Base-by-base conservation (phyloP, 2,329 filamentous ascomycete species). In the Cercospora sp. region DNA sequence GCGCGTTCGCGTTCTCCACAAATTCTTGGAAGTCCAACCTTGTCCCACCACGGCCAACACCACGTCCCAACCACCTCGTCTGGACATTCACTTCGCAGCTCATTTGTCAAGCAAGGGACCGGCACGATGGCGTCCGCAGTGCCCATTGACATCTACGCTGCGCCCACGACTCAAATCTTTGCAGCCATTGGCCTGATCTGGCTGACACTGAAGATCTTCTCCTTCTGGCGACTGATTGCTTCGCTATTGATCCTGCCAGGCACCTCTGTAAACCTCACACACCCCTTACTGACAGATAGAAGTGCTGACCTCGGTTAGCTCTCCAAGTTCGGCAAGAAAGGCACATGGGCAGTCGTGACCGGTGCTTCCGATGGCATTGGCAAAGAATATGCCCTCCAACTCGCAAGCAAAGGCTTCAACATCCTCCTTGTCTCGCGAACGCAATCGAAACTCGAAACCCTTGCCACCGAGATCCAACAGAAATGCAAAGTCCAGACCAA, bases 311-410 rank as follows among this genome's bases (percentile, higher is more conserved):
- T 53, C 61, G 18, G 31, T 3, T 28, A 96, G 94, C 89, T 99
- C 67, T 90, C 90, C 75, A 93, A 91, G 73, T 98, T 96, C 82
- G 95, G 94, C 73, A 91, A 91, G 74, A 92, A 93, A 76, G 94
- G 94, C 70, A 94, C 91, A 67, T 99, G 94, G 94, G 95, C 92
- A 33, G 88, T 99, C 65, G 87, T 99, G 48, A 99, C 95, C 28
- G 95, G 95, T 71, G 95, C 94, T 62, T 97, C 94, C 10, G 95
- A 99, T 80, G 96, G 95, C 72, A 89, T 99, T 70, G 95, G 95
- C 78, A 98, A 97, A 82, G 95, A 99, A 83, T 99, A 93, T 79
- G 93, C 94, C 42, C 86, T 91, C 33, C 93, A 98, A 80, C 89
- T 99, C 66, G 94, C 95, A 26, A 85, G 88, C 69, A 94, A 95